These are phyloP conservation scores for Fraxinus baroniana DNA, from an alignment of 305 asterid genomes.

Conservation along the genomic window DNA sequence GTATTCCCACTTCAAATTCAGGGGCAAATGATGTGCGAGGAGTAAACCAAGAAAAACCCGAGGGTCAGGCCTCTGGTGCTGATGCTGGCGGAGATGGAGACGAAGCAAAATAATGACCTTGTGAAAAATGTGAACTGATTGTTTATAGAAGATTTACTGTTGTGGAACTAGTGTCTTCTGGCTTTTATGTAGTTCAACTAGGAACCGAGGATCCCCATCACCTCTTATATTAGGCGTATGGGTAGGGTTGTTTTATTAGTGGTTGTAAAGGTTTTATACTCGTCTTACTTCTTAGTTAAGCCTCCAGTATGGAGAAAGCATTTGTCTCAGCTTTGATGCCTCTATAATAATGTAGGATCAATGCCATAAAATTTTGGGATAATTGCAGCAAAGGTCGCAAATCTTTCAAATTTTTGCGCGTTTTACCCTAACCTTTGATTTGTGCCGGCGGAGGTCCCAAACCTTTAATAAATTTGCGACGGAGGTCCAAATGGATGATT, in stretches of 20 bases:
- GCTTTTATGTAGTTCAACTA: constrained; percentile 20
- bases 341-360: constrained; percentile 10
- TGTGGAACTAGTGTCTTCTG: constrained; percentile 25
- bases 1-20: constrained; percentile 33
- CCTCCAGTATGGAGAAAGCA: constrained; percentile 8
- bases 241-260: constrained; percentile 18
- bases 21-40: constrained; percentile 34
- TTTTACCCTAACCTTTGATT: no score
- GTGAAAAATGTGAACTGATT: not conserved
- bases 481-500: no score
- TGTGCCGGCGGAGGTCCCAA: no score
- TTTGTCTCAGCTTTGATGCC: constrained; percentile 2
- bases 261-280: constrained; percentile 2
- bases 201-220: not conserved
- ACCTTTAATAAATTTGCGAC: no score
- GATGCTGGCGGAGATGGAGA: constrained; percentile 42
- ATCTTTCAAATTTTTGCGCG: no score
- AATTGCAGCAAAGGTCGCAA: no score
- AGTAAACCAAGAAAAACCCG: constrained; percentile 48
- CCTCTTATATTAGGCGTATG: not conserved
- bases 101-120: constrained; percentile 40
- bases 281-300: not conserved
- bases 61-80: constrained; percentile 30
- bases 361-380: not conserved
- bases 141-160: constrained; percentile 34